Percentiles rank a stretch among this genome's conserved stretches.
These are phyloP conservation scores for Penicillium sp. DNA, from an alignment of 2,329 filamentous ascomycete species.

Conservation along the genomic window DNA sequence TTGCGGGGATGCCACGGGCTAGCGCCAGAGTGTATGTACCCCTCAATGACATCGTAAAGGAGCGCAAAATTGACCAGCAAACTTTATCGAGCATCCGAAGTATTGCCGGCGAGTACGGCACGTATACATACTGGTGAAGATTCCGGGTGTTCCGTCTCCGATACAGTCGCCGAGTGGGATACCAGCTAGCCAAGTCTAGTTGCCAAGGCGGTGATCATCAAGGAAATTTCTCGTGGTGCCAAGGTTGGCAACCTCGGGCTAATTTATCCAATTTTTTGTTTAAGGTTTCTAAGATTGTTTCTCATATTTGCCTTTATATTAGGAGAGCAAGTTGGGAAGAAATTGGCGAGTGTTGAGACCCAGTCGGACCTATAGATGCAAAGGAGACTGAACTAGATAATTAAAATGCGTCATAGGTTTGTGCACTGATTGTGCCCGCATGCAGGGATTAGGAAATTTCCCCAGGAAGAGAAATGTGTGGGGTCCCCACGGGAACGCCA, in stretches of 20 bases:
- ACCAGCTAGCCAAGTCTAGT: slow-evolving; percentile 2
- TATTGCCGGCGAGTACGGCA: not conserved
- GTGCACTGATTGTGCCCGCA: not conserved
- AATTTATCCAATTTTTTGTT: not conserved
- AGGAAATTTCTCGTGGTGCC: not conserved
- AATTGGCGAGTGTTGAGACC: not conserved
- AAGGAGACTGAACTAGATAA: not conserved
- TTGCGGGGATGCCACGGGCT: not conserved
- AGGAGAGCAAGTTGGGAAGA: not conserved
- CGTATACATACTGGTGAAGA: not conserved
- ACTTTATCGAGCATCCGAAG: not conserved
- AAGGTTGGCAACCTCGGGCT: not conserved
- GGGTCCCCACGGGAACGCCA: slow-evolving; percentile 3
- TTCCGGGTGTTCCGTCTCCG: not conserved
- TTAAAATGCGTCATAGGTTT: not conserved
- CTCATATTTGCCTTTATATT: not conserved
- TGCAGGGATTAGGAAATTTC: not conserved
- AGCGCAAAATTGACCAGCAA: not conserved
- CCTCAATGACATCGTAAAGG: not conserved
- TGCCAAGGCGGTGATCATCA: not conserved
- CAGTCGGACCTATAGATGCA: not conserved
- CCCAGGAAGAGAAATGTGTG: slow-evolving; percentile 2
- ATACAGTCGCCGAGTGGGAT: not conserved
- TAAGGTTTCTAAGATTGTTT: not conserved
- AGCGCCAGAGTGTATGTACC: not conserved